phyloP scores from a whole-genome alignment of 1,139 yeast species.

The Yamadazyma sp. region DNA sequence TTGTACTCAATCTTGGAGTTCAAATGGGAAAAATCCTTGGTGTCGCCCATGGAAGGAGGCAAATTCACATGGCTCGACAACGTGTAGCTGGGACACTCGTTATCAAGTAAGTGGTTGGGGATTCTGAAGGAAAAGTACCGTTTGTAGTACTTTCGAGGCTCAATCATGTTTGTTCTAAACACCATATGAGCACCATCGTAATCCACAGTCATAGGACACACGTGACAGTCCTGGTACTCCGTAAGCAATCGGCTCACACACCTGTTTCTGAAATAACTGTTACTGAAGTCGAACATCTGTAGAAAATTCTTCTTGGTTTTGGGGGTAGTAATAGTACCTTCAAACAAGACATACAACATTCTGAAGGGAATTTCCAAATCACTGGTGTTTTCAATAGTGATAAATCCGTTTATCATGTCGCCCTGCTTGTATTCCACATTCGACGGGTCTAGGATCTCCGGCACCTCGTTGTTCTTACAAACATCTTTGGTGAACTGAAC shows the following conservation, averaged over 20 bases:
- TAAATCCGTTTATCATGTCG: constrained; percentile 40
- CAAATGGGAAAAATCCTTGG: constrained; percentile 24
- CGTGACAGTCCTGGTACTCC: constrained; percentile 19
- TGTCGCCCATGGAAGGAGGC: constrained; percentile 40
- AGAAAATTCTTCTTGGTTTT: constrained; percentile 25
- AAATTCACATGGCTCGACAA: constrained; percentile 34
- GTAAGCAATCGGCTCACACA: constrained; percentile 32
- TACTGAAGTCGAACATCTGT: constrained; percentile 47
- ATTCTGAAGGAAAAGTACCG: constrained; percentile 43
- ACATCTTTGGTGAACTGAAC: constrained; percentile 39
- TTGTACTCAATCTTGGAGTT: constrained; percentile 37
- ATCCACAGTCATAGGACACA: constrained; percentile 22
- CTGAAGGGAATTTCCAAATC: constrained; percentile 33
- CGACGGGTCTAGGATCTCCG: constrained; percentile 34
- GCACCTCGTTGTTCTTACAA: constrained; percentile 27
- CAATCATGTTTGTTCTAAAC: constrained; percentile 9
- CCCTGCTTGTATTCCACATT: constrained; percentile 41
- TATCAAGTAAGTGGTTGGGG: constrained; percentile 40
- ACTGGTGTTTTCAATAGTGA: constrained; percentile 28
- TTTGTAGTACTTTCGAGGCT: constrained; percentile 25
- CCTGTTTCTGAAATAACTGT: constrained; percentile 33
- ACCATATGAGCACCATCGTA: constrained; percentile 26
- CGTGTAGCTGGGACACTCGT: constrained; percentile 34
- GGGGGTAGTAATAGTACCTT: constrained; percentile 30
- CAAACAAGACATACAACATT: constrained; percentile 44